Evolutionary conservation across 2,329 filamentous ascomycete genomes (phyloP).

Genomic region (Diaporthe aspalathi): DNA sequence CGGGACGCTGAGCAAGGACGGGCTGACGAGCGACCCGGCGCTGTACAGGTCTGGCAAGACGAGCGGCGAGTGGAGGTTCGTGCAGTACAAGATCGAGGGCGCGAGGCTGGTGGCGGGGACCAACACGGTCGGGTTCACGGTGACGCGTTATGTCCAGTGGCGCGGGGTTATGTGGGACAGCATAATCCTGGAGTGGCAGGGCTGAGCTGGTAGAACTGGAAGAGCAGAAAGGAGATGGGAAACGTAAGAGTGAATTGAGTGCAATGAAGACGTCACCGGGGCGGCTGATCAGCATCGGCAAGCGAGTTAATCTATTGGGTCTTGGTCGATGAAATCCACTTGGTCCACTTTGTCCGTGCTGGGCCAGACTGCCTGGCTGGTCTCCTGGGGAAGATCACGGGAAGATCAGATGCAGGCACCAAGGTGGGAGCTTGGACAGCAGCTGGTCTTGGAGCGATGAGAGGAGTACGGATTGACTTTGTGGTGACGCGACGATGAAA

Average conservation of each 20-base stretch:
- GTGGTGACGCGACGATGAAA: slow-evolving; percentile 8
- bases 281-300: background rate
- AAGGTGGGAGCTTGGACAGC: background rate
- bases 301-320: background rate
- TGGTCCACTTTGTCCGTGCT: background rate
- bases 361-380: background rate
- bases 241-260: no score
- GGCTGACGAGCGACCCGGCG: slow-evolving; percentile 55
- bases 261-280: background rate
- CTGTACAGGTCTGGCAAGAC: slow-evolving; percentile 60
- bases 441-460: background rate
- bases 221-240: background rate
- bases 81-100: slow-evolving; percentile 51
- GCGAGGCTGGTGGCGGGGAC: slow-evolving; percentile 40
- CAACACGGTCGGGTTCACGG: slow-evolving; percentile 45
- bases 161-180: slow-evolving; percentile 47
- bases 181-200: slow-evolving; percentile 46
- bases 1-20: slow-evolving; percentile 54
- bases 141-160: slow-evolving; percentile 45
- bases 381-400: background rate
- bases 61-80: slow-evolving; percentile 60
- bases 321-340: background rate
- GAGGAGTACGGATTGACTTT: background rate
- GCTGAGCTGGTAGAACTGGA: slow-evolving; percentile 2
- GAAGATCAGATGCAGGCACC: slow-evolving; percentile 4